phyloP scores from a whole-genome alignment of 1,284 basidiomycete genomes.

The Pseudozyma hubeiensis region DNA sequence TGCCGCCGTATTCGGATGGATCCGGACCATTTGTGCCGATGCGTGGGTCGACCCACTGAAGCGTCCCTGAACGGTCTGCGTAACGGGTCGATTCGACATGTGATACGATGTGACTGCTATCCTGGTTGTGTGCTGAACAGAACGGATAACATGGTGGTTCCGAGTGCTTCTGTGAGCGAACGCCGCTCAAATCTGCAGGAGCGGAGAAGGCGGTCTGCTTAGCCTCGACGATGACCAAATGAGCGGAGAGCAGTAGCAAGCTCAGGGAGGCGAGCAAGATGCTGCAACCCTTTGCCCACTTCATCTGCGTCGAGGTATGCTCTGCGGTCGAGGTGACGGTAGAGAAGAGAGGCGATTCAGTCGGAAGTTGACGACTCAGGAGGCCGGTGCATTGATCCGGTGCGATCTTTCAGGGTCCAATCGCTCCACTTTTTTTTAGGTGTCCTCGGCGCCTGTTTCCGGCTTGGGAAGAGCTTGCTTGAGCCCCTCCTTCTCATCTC shows the following conservation, averaged over 20 bases:
- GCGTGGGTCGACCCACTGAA: slow-evolving; percentile 47
- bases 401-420: slow-evolving; percentile 5
- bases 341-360: background rate
- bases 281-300: background rate
- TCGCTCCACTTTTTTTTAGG: background rate
- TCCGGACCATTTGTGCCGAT: slow-evolving; percentile 57
- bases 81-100: slow-evolving; percentile 22
- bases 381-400: background rate
- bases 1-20: slow-evolving; percentile 49
- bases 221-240: background rate
- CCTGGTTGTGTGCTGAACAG: slow-evolving; percentile 1
- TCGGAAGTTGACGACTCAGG: too few relatives aligned
- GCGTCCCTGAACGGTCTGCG: slow-evolving; percentile 13
- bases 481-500: background rate
- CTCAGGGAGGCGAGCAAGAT: background rate
- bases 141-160: slow-evolving; percentile 33
- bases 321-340: background rate
- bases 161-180: background rate
- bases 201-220: slow-evolving; percentile 19
- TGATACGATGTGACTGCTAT: background rate
- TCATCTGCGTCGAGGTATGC: background rate
- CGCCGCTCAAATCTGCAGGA: background rate
- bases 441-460: background rate
- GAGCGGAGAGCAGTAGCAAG: background rate
- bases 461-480: background rate